A percentile compares a stretch with the other conserved stretches of the same genome.
These are phyloP conservation scores for Polytrichum commune DNA, from an alignment of 225 moss, liverwort and hornwort species.

Conservation along the genomic window DNA sequence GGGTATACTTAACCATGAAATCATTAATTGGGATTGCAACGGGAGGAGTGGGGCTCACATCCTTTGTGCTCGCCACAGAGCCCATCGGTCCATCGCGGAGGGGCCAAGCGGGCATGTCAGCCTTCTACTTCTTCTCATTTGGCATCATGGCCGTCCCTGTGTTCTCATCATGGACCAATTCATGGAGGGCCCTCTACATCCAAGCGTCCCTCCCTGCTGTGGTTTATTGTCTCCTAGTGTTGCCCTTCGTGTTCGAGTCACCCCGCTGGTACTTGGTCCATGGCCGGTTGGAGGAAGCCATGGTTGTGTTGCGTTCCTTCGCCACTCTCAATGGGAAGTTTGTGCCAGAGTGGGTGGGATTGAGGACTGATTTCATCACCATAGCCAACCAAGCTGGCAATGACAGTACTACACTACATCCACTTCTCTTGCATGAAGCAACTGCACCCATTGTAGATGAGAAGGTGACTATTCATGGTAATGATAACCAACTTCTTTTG, in stretches of 20 bases:
- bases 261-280: conserved; percentile 50
- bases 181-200: conserved; percentile 42
- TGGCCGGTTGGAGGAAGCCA: conserved; percentile 36
- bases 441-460: too few species aligned
- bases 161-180: conserved; percentile 23
- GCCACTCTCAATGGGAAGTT: conserved; percentile 30
- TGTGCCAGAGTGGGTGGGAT: conserved; percentile 22
- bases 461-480: too few species aligned
- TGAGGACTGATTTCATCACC: conserved; percentile 4
- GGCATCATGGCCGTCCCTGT: conserved; percentile 36
- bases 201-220: conserved; percentile 22
- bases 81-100: conserved; percentile 44
- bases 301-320: conserved; percentile 4
- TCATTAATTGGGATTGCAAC: conserved; percentile 28
- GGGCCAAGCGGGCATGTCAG: conserved; percentile 47
- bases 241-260: conserved; percentile 49
- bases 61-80: conserved; percentile 46
- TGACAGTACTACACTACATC: too few species aligned
- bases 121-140: conserved; percentile 47
- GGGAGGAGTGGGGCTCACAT: conserved; percentile 39
- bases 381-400: neutral
- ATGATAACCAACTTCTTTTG: too few species aligned
- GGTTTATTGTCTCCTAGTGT: conserved; percentile 22
- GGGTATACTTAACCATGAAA: conserved; percentile 31
- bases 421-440: too few species aligned